Evolutionary conservation across 2,329 filamentous ascomycete genomes (phyloP), one percentile per base, ranked within the genome.

Genomic region (Phialophora macrospora): DNA sequence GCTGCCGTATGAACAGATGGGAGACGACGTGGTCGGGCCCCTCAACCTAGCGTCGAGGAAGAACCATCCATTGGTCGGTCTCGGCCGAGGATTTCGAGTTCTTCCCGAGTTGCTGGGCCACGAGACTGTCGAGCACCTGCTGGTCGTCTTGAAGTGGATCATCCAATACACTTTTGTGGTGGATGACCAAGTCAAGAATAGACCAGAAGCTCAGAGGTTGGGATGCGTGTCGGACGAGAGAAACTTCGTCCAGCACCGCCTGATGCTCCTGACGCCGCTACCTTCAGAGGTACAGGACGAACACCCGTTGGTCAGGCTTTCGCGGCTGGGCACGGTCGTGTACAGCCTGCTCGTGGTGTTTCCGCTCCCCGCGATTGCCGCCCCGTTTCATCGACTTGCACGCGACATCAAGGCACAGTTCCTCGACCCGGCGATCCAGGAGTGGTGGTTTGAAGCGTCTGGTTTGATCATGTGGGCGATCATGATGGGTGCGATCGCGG

Each of bases 271-370:
- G 3, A 72, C 73, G 5, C 67, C 75, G 1, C 71, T 70, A 41
- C 63, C 70, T n/a, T 63, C 74, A 12, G 64, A 75, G 3, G 24
- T 62, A 4, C 58, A 66, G 9, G 57, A 71, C 1, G 64, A 72
- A 22, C 68, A 70, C 11, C 70, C 68, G 1, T 73, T 75, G 17
- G 78, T 78, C 63, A 75, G 79, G 55, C 65, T 75, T 9, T 75
- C 73, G 54, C 77, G 77, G 11, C 70, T 80, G 3, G 74, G 76
- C 2, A 74, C 73, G 0, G 65, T 78, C 3, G 72, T 79, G 14
- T 80, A 77, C 68, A 74, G 75, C 58, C 73, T 78, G 24, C 74
- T 78, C 9, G 75, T 80, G 6, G 70, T 79, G 34, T 79, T 79
- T 64, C 78, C 78, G 12, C 70, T 80, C 0, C 78, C 78, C 1